Evolutionary conservation across 345 rosid species (phyloP).

Genomic region (Eucalyptus cloeziana): DNA sequence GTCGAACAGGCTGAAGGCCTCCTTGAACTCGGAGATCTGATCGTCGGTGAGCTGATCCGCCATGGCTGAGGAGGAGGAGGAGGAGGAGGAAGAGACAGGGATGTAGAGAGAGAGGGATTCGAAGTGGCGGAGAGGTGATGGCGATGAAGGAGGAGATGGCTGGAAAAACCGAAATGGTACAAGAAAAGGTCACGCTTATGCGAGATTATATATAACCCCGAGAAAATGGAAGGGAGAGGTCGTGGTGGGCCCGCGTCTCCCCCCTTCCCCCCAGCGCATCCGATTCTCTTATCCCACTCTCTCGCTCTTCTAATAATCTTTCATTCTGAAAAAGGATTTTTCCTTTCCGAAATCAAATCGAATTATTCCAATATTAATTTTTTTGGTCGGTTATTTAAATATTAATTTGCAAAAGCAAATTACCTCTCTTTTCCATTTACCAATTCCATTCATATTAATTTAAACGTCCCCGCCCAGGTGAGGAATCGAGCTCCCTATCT

Average conservation of each 20-base stretch:
- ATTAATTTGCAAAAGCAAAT: background rate
- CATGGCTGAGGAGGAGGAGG: background rate
- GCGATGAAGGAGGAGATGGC: background rate
- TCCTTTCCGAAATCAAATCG: background rate
- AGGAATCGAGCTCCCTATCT: too few relatives aligned
- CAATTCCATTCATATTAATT: background rate
- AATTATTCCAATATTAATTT: background rate
- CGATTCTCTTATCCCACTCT: background rate
- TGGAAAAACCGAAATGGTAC: background rate
- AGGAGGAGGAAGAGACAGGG: background rate
- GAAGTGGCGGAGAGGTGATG: background rate
- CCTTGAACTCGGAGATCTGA: slow-evolving; percentile 21
- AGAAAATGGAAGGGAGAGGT: background rate
- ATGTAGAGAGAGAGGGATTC: background rate
- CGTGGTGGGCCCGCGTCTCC: background rate
- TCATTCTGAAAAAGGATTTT: background rate
- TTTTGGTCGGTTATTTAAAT: background rate
- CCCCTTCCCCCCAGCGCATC: background rate
- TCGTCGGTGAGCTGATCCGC: slow-evolving; percentile 15
- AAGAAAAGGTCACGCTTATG: background rate
- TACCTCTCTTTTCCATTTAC: background rate
- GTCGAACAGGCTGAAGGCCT: slow-evolving; percentile 18
- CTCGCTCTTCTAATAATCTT: background rate
- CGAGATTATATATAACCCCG: background rate
- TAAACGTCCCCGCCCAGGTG: too few relatives aligned